Base-by-base conservation (phyloP, 768 basidiomycete genomes). In the Suillus clintonianus region DNA sequence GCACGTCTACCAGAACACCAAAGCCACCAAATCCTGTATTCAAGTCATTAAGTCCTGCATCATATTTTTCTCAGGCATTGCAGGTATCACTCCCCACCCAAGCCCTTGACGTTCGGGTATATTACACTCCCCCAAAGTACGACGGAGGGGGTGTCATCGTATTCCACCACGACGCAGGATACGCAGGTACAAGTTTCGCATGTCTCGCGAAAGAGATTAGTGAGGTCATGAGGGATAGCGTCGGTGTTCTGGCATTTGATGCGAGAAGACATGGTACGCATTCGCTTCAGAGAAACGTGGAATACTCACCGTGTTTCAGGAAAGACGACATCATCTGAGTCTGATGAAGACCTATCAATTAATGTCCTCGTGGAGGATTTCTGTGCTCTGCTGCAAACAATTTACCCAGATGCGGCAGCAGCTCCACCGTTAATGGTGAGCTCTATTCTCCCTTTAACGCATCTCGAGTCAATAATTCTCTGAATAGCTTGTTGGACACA, bases 101-200 rank as follows among this genome's bases (percentile, higher is more conserved):
- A 8, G 80, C 80, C 22, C 85, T 94, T 5, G 87, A 90, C 56
- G 85, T 88, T 68, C 83, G 96, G 36, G 89, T 88, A 11, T 97
- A 98, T 76, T 92, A 96, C 73, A 91, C 93, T 0, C 85, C 90
- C 1, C 87, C 95, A 1, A 81, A 81, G 55, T 64, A 50, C 17
- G 66, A 62, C 22, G 70, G 67, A 0, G 82, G 81, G 19, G 89
- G 90, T 0, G 86, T 97, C 4, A 85, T 99, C 73, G 83, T 98
- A 6, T 96, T 93, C 77, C 95, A 97, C 70, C 97, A 99, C 69
- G 97, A 97, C 1, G 97, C 94, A 0, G 97, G 97, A 15, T 94
- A 94, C 72, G 89, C 90, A 0, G 97, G 88, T 0, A 80, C 98
- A 65, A 92, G 87, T 67, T 99, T 97, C 74, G 95, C 97, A 2